Conservation (phyloP, 164 flowering plant species). For the Stephania cephalantha region DNA sequence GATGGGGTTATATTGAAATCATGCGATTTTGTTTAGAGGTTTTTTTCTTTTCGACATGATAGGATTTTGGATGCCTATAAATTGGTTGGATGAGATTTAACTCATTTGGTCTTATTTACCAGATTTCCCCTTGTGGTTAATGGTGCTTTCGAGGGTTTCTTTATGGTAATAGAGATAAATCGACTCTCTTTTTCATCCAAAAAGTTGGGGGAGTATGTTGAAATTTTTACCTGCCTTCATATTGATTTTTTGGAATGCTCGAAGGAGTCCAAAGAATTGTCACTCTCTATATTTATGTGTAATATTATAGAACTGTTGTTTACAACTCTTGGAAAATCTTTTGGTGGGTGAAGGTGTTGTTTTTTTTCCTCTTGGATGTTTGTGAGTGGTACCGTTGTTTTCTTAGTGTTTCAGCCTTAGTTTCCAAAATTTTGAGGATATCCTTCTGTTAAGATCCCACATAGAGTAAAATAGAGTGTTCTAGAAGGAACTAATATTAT, state of each 20-base stretch:
- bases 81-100: not conserved
- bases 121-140: not conserved
- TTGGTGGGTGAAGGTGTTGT: not conserved
- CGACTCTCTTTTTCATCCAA: no score
- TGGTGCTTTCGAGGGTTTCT: not conserved
- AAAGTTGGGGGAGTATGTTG: no score
- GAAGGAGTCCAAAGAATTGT: not conserved
- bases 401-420: not conserved
- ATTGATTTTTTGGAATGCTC: not conserved
- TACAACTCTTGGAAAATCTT: not conserved
- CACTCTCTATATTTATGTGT: no score
- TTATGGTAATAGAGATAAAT: no score
- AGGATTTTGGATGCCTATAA: not conserved
- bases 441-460: not conserved
- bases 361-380: not conserved
- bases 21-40: not conserved
- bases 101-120: not conserved
- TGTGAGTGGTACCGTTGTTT: not conserved
- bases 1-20: no score
- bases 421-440: not conserved
- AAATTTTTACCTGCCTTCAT: not conserved
- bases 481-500: no score
- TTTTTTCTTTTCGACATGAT: not conserved
- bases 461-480: no score
- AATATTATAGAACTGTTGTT: not conserved